phyloP scores from a whole-genome alignment of 257 asterid species.

The Eucommia ulmoides region DNA sequence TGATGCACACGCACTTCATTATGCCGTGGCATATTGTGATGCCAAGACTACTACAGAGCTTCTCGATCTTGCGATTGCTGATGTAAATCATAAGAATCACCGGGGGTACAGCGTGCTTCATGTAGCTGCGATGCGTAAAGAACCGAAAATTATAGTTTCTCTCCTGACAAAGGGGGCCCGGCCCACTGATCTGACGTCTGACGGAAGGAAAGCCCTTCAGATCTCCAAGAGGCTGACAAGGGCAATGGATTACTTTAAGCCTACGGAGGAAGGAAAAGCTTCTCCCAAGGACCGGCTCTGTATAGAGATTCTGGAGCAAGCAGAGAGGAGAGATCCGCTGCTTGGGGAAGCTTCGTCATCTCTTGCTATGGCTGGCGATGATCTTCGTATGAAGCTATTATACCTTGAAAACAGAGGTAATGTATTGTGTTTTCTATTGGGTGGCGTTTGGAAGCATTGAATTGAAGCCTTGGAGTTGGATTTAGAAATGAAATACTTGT shows the following conservation, averaged over 20 bases:
- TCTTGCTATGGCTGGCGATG: conserved; percentile 97
- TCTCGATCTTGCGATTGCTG: conserved; percentile 84
- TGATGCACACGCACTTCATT: conserved; percentile 80
- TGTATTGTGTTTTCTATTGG: no score
- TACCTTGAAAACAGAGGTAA: conserved; percentile 96
- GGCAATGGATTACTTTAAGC: conserved; percentile 47
- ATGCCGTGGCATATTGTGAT: conserved; percentile 92
- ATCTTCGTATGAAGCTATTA: conserved; percentile 59
- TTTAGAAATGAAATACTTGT: no score
- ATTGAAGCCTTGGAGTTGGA: no score
- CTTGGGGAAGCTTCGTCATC: conserved; percentile 91
- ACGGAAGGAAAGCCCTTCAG: conserved; percentile 91
- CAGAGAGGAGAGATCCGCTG: conserved; percentile 81
- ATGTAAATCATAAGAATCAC: conserved; percentile 61
- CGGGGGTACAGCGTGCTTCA: conserved; percentile 93
- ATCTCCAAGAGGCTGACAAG: conserved; percentile 81
- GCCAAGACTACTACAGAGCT: conserved; percentile 87
- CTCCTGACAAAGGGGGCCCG: conserved; percentile 91
- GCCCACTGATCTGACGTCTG: conserved; percentile 81
- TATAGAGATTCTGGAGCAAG: conserved; percentile 93
- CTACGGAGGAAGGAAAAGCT: conserved; percentile 60
- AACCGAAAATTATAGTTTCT: conserved; percentile 81
- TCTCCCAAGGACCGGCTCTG: conserved; percentile 78
- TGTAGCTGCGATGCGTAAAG: conserved; percentile 93
- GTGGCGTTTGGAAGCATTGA: no score